A percentile compares a stretch with the other conserved stretches of the same genome.
Evolutionary conservation across 2,329 filamentous ascomycete species (phyloP).

Genomic region (Diaporthe sp.): DNA sequence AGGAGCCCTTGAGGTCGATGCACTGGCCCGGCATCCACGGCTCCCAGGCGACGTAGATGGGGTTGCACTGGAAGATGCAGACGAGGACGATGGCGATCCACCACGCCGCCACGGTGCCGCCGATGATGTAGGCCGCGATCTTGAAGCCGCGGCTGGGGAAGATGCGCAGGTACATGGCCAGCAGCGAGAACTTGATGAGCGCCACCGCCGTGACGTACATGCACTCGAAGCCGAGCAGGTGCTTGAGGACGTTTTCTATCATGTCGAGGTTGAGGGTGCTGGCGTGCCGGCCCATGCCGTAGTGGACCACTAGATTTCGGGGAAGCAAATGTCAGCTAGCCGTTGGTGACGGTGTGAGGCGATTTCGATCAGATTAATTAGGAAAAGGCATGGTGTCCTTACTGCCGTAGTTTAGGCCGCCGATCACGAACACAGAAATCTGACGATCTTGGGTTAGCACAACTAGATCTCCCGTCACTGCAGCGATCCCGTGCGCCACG

Average conservation of each 20-base stretch:
- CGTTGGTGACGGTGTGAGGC: too few relatives aligned
- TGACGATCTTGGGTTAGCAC: conserved; percentile 23
- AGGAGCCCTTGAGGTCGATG: conserved; percentile 55
- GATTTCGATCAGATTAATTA: background rate
- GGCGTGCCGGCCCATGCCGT: conserved; percentile 42
- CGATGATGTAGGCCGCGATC: conserved; percentile 40
- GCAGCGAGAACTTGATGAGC: conserved; percentile 45
- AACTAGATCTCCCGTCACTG: background rate
- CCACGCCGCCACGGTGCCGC: conserved; percentile 42
- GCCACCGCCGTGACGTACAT: conserved; percentile 43
- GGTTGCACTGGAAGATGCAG: conserved; percentile 56
- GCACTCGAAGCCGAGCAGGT: conserved; percentile 41
- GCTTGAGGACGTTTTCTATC: conserved; percentile 44
- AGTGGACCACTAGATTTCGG: conserved; percentile 37
- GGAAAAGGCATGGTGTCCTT: conserved; percentile 11
- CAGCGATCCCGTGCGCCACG: background rate
- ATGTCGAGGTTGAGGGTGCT: conserved; percentile 32
- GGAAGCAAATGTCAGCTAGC: background rate
- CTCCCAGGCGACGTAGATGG: conserved; percentile 54
- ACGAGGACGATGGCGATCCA: conserved; percentile 45
- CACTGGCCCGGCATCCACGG: conserved; percentile 52
- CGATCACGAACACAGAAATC: conserved; percentile 35
- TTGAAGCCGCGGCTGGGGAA: conserved; percentile 46
- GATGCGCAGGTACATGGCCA: conserved; percentile 48
- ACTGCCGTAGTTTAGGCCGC: conserved; percentile 42